These are phyloP conservation scores for Chytriomyces sp. DNA, from an alignment of 192 early-diverging fungal species.

Conservation along the genomic window DNA sequence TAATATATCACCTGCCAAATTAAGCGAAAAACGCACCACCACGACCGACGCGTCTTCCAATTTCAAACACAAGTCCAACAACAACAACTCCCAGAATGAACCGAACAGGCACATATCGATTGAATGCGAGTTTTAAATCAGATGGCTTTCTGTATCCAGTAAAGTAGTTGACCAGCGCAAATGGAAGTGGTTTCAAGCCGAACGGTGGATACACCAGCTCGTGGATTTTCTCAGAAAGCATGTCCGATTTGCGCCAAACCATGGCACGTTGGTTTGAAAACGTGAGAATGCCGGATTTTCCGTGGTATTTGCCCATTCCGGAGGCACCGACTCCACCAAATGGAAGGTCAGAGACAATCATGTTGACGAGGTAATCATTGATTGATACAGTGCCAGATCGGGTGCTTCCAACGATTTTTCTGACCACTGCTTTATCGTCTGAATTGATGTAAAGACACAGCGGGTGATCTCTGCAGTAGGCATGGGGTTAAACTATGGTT, in stretches of 20 bases:
- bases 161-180: too few species aligned
- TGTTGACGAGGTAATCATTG: conserved; percentile 83
- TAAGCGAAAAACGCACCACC: neutral
- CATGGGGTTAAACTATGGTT: neutral
- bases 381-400: conserved; percentile 76
- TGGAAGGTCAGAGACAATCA: conserved; percentile 62
- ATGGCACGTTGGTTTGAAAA: conserved; percentile 10
- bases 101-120: conserved; percentile 5
- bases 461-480: conserved; percentile 63
- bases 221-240: neutral
- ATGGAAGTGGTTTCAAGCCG: too few species aligned
- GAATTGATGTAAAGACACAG: conserved; percentile 82
- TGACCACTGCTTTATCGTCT: conserved; percentile 49
- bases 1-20: too few species aligned
- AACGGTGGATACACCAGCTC: conserved; percentile 7
- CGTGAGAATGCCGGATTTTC: conserved; percentile 66
- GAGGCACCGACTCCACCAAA: conserved; percentile 89
- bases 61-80: neutral
- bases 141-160: neutral
- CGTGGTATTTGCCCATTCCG: conserved; percentile 88
- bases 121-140: neutral
- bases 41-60: neutral
- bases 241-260: conserved; percentile 5
- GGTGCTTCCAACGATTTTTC: conserved; percentile 69
- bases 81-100: neutral